These are phyloP conservation scores for Scleromitrula shiraiana DNA, from an alignment of 2,329 filamentous ascomycete species.

Conservation along the genomic window DNA sequence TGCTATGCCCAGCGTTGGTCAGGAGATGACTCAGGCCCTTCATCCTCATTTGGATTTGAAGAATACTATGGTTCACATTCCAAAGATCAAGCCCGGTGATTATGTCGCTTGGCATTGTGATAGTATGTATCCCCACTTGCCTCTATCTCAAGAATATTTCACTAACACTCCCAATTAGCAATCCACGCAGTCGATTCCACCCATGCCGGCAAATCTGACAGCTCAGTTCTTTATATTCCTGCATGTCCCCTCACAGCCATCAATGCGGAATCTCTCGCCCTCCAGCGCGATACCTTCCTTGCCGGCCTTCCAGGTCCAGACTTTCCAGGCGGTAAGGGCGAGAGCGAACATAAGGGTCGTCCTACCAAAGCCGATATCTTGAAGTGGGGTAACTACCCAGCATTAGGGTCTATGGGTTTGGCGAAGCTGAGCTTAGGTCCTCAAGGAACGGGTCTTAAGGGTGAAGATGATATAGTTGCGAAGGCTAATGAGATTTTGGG, in stretches of 20 bases:
- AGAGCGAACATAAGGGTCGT: conserved; percentile 46
- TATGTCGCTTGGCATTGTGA: conserved; percentile 57
- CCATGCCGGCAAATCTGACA: conserved; percentile 64
- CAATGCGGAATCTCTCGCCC: conserved; percentile 63
- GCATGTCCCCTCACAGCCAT: conserved; percentile 70
- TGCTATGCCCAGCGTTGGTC: conserved; percentile 53
- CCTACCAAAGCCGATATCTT: conserved; percentile 23
- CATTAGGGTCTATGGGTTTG: no score
- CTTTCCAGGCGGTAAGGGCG: conserved; percentile 64
- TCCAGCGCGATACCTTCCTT: conserved; percentile 66
- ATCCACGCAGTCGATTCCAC: conserved; percentile 71
- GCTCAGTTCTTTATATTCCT: conserved; percentile 83
- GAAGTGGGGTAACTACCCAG: no score
- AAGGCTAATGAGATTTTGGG: no score
- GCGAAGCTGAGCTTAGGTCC: no score
- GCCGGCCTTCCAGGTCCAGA: conserved; percentile 59
- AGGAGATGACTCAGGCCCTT: conserved; percentile 51
- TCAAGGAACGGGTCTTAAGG: no score
- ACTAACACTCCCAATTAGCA: conserved; percentile 15
- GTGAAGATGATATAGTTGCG: no score
- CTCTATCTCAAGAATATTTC: no score
- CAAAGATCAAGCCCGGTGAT: conserved; percentile 55
- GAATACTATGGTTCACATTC: conserved; percentile 57
- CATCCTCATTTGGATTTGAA: conserved; percentile 58
- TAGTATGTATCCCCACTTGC: conserved; percentile 2